Base-by-base conservation (phyloP, 805 yeast species). In the Candida ovalis region DNA sequence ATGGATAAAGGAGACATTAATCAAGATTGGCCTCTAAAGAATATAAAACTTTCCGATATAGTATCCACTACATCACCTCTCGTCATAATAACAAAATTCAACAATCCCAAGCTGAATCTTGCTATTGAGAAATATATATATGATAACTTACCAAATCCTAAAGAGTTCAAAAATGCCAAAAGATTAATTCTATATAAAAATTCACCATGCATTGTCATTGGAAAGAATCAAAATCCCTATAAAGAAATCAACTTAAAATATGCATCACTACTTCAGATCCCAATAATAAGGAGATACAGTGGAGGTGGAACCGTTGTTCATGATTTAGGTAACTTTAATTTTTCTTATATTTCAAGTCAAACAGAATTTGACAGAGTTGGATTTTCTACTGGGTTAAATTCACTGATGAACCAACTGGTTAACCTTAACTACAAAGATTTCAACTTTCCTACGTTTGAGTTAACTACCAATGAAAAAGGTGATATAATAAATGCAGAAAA, bases 241-340 rank as follows among this genome's bases (percentile, higher is more conserved):
- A 79, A 82, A 49, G 99, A 94, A 62, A 76, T 82, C 36, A 86
- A 88, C 57, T 48, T 94, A 2, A 74, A 80, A 0, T 59, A 80
- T 13, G 68, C 87, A 4, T 68, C 74, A 3, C 55, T 70, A 0
- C 63, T 77, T 3, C 70, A 70, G 2, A 74, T 88, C 23, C 92
- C 96, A 0, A 60, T 91, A 7, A 62, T 94, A 5, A 72, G 99
- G 56, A 72, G 99, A 47, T 71, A 77, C 42, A 84, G 94, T 8
- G 99, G 99, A 0, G 99, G 99, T 1, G 99, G 99, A 0, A 82
- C 97, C 0, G 99, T 94, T 1, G 96, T 90, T 10, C 99, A 94
- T 63, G 99, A 92, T 65, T 54, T 74, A 4, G 96, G 97, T 0
- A 94, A 94, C 59, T 81, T 84, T 18, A 94, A 94, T 61, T 94